Conservation (phyloP, 2,329 filamentous ascomycete species). For the Verticillium alfalfae region DNA sequence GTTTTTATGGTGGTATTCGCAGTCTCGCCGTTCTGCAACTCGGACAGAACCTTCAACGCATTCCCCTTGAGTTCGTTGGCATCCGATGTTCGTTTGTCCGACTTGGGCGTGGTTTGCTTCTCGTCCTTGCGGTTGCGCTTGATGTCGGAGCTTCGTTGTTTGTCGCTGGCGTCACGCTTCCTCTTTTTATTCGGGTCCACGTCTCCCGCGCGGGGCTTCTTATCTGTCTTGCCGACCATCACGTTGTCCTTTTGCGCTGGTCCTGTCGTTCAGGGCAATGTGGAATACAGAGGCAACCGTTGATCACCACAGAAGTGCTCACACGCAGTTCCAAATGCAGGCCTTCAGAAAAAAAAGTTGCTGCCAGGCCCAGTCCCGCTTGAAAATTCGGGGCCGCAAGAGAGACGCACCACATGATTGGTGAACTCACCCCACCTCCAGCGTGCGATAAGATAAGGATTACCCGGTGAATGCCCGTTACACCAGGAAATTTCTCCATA, state of each 20-base stretch:
- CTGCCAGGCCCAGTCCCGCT: constrained; percentile 5
- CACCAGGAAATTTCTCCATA: constrained; percentile 8
- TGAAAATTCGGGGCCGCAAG: constrained; percentile 12
- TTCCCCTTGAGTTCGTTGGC: constrained; percentile 8
- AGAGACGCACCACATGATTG: neutral
- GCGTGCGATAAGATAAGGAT: constrained; percentile 10
- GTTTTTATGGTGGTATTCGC: neutral
- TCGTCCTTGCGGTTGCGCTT: constrained; percentile 26
- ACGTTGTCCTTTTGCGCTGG: constrained; percentile 5
- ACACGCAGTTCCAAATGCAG: constrained; percentile 1
- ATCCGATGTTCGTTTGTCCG: constrained; percentile 3
- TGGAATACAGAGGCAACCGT: neutral
- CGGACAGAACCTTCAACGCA: constrained; percentile 10
- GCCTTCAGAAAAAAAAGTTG: constrained; percentile 11
- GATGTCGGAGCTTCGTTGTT: constrained; percentile 33
- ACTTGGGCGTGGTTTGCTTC: constrained; percentile 14
- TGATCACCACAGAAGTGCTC: neutral
- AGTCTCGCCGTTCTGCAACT: constrained; percentile 3
- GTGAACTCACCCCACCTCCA: constrained; percentile 1
- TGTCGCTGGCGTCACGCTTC: constrained; percentile 38
- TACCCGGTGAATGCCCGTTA: constrained; percentile 6
- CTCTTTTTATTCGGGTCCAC: constrained; percentile 35
- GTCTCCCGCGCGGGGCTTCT: constrained; percentile 21
- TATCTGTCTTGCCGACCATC: constrained; percentile 28
- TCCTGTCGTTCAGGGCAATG: neutral